These are phyloP conservation scores for Podila epicladia DNA, from an alignment of 192 early-diverging fungal genomes.

Conservation along the genomic window DNA sequence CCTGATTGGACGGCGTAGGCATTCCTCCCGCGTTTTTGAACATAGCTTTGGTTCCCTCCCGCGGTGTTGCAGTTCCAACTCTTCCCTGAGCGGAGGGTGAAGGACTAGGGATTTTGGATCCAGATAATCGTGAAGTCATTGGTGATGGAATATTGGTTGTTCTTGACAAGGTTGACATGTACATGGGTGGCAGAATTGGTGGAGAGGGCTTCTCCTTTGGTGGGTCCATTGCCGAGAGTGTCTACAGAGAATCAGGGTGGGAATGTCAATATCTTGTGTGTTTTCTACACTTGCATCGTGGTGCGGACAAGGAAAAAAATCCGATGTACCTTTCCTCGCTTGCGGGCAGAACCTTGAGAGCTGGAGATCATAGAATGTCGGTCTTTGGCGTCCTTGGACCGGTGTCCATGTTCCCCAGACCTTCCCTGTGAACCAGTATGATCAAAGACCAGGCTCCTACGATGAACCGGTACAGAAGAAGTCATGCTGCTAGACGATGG, in stretches of 20 bases:
- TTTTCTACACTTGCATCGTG: background rate
- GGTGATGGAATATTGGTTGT: conserved; percentile 19
- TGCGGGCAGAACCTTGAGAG: conserved; percentile 20
- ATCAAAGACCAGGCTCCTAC: conserved; percentile 43
- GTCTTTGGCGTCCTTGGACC: conserved; percentile 13
- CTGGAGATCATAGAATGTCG: conserved; percentile 14
- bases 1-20: conserved; percentile 5
- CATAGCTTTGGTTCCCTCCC: conserved; percentile 8
- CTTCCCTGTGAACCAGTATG: conserved; percentile 3
- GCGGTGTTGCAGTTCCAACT: background rate
- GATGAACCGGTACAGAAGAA: background rate
- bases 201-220: conserved; percentile 46
- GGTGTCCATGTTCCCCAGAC: background rate
- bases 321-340: conserved; percentile 45
- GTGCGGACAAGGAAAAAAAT: too few relatives aligned
- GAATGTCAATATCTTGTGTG: background rate
- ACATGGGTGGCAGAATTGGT: conserved; percentile 53
- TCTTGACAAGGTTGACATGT: conserved; percentile 49
- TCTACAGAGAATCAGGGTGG: conserved; percentile 3
- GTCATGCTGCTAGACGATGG: conserved; percentile 19
- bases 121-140: conserved; percentile 16
- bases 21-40: conserved; percentile 1
- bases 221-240: conserved; percentile 35
- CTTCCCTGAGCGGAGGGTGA: conserved; percentile 9
- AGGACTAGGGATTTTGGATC: conserved; percentile 45